A percentile compares a stretch with the other conserved stretches of the same genome.
Conservation (phyloP, 192 early-diverging fungal genomes). For the Thoreauomyces humboldtii region DNA sequence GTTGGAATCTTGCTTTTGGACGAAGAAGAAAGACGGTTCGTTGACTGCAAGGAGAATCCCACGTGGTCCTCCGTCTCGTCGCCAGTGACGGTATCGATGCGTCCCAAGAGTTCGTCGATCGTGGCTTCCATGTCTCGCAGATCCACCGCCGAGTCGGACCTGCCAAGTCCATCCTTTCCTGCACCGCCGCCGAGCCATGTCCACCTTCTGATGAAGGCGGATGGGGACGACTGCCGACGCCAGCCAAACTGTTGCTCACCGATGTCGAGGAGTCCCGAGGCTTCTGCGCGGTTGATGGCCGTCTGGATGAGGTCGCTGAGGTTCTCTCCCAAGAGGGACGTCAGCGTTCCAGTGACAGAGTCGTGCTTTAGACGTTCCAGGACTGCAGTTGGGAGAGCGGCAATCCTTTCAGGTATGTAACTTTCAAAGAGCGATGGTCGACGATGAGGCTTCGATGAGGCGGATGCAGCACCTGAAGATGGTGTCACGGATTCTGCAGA, state of each 20-base stretch:
- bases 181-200: neutral
- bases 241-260: conserved; percentile 1
- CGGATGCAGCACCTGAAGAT: neutral
- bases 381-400: conserved; percentile 5
- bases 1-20: too few relatives aligned
- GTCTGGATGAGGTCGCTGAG: conserved; percentile 10
- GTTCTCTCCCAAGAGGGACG: conserved; percentile 11
- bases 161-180: neutral
- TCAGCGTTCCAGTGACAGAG: conserved; percentile 12
- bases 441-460: neutral
- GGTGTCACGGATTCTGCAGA: neutral
- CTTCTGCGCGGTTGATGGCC: conserved; percentile 9
- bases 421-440: conserved; percentile 3
- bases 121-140: neutral
- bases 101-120: conserved; percentile 4
- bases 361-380: conserved; percentile 7
- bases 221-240: conserved; percentile 11
- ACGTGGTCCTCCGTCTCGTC: too few relatives aligned
- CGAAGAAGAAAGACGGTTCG: neutral
- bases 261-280: conserved; percentile 3
- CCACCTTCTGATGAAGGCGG: conserved; percentile 14
- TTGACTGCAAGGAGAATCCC: neutral
- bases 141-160: conserved; percentile 7
- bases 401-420: neutral
- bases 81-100: neutral